A percentile compares a stretch with the other conserved stretches of the same genome.
Conservation (phyloP, 768 basidiomycete species). For the Nidularia pulvinata region DNA sequence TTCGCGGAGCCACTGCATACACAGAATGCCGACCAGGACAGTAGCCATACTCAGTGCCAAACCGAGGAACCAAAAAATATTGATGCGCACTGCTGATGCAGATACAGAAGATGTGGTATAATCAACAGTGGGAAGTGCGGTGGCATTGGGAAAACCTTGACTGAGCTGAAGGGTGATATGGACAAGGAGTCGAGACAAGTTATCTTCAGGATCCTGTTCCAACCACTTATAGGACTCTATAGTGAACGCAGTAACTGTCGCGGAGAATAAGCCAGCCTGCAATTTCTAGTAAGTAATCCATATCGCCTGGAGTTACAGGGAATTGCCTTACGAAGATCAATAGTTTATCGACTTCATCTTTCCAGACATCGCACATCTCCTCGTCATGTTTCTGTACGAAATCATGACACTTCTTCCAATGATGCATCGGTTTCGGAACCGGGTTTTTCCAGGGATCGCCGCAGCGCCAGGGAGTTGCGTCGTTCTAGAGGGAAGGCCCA, state of each 20-base stretch:
- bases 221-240: slow-evolving; percentile 15
- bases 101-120: slow-evolving; percentile 5
- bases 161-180: slow-evolving; percentile 4
- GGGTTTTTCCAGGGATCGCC: slow-evolving; percentile 11
- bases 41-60: slow-evolving; percentile 16
- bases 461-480: slow-evolving; percentile 3
- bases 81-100: slow-evolving; percentile 13
- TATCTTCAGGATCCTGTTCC: slow-evolving; percentile 7
- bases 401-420: slow-evolving; percentile 14
- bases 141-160: not conserved
- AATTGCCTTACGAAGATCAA: slow-evolving; percentile 11
- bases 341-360: slow-evolving; percentile 9
- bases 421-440: slow-evolving; percentile 7
- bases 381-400: slow-evolving; percentile 13
- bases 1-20: slow-evolving; percentile 1
- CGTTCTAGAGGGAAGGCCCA: not conserved
- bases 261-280: slow-evolving; percentile 18
- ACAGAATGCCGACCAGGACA: slow-evolving; percentile 17
- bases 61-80: slow-evolving; percentile 18
- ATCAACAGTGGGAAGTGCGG: not conserved
- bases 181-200: slow-evolving; percentile 1
- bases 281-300: not conserved
- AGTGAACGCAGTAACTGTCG: slow-evolving; percentile 17
- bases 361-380: slow-evolving; percentile 16
- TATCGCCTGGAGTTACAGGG: not conserved